These are phyloP conservation scores for Geoglossum glabrum DNA, from an alignment of 495 filamentous ascomycete genomes.

Conservation along the genomic window DNA sequence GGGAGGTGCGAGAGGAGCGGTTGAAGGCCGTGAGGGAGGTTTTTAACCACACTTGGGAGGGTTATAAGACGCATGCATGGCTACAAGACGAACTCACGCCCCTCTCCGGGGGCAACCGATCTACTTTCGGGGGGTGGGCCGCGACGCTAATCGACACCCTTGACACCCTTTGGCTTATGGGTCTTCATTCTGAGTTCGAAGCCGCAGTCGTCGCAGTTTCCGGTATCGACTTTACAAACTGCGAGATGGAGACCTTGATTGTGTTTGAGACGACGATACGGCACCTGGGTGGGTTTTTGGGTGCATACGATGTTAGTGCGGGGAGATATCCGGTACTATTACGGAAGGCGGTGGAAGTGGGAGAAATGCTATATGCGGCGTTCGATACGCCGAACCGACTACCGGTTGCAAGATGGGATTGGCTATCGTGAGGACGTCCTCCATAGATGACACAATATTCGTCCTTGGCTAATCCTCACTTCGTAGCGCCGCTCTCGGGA, in stretches of 20 bases:
- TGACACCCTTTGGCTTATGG: conserved; percentile 46
- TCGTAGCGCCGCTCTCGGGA: conserved; percentile 1
- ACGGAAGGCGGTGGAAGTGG: conserved; percentile 20
- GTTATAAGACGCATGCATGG: conserved; percentile 21
- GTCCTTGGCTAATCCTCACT: neutral
- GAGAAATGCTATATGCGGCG: conserved; percentile 23
- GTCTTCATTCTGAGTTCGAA: conserved; percentile 36
- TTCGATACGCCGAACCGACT: conserved; percentile 24
- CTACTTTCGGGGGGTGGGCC: conserved; percentile 42
- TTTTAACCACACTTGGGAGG: conserved; percentile 18
- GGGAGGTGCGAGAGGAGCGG: conserved; percentile 39
- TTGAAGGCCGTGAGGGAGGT: conserved; percentile 28
- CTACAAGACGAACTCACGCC: conserved; percentile 22
- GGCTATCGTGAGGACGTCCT: neutral
- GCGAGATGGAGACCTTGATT: conserved; percentile 16
- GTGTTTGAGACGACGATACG: conserved; percentile 30
- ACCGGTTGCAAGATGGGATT: conserved; percentile 14
- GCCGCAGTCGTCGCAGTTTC: conserved; percentile 28
- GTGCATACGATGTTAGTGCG: conserved; percentile 28
- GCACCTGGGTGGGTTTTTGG: conserved; percentile 29
- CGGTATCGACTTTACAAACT: conserved; percentile 19
- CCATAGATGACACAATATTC: neutral
- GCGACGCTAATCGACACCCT: conserved; percentile 39
- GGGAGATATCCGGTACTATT: conserved; percentile 18
- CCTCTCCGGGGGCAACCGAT: conserved; percentile 18